A percentile compares a stretch with the other conserved stretches of the same genome.
Evolutionary conservation across 805 yeast genomes (phyloP).

Genomic region (Metahyphopichia silvanorum): DNA sequence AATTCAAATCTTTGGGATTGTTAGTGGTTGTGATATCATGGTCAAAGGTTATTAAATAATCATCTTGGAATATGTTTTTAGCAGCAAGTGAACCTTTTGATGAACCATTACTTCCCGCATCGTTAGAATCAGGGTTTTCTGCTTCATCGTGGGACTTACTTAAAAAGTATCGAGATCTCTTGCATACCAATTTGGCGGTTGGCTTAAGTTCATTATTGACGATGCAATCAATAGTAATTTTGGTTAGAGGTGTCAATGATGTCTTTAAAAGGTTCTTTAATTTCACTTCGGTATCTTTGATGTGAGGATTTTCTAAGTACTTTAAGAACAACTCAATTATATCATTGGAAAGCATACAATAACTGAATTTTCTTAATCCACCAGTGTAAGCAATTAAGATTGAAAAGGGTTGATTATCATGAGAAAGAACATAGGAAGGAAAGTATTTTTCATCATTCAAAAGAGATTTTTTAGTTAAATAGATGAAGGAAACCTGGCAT

Average conservation of each 20-base stretch:
- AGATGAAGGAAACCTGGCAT: constrained; percentile 18
- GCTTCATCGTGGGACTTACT: constrained; percentile 14
- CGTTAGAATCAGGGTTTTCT: constrained; percentile 6
- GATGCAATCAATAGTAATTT: constrained; percentile 26
- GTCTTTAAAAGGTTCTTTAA: constrained; percentile 11
- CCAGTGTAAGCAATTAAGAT: constrained; percentile 35
- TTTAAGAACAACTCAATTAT: constrained; percentile 17
- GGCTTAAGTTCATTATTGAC: constrained; percentile 26
- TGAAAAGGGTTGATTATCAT: constrained; percentile 22
- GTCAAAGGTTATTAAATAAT: constrained; percentile 30
- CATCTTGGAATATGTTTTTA: constrained; percentile 22
- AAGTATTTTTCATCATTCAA: constrained; percentile 8
- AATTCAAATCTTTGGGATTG: constrained; percentile 11
- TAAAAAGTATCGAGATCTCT: constrained; percentile 29
- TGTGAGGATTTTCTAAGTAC: constrained; percentile 15
- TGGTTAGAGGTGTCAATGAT: constrained; percentile 23
- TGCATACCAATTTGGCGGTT: constrained; percentile 21
- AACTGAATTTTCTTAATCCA: constrained; percentile 37
- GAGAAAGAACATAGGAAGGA: constrained; percentile 31
- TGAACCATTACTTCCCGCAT: constrained; percentile 2
- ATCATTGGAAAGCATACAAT: constrained; percentile 35
- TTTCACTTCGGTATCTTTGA: neutral
- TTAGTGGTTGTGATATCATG: constrained; percentile 32
- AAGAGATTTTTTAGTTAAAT: constrained; percentile 14
- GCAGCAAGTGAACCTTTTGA: constrained; percentile 5